Base-by-base conservation (phyloP, 2,329 filamentous ascomycete genomes). In the Arthrocladium fulminans region DNA sequence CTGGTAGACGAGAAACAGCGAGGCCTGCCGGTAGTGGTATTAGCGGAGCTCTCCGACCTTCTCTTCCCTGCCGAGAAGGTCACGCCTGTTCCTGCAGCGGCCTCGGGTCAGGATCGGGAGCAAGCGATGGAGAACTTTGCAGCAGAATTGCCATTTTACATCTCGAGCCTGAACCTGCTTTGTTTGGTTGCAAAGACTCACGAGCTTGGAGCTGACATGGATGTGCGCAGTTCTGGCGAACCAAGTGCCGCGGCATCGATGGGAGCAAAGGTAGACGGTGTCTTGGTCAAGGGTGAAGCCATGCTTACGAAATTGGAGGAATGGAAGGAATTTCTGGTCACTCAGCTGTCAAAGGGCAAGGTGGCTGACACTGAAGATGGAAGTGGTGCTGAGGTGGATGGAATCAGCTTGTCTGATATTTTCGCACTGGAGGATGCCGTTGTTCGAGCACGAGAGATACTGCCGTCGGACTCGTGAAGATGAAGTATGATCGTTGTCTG, bases 151-250 rank as follows among this genome's bases (percentile, higher is more conserved):
- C 53, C 55, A 2, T 57, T 54, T 44, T 56, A 51, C 49, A 55
- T 59, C 35, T 52, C 56, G 3, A 51, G 51, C 4, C 46, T 59
- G 30, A 59, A 59, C 42, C 47, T 59, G 24, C 43, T 53, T 19
- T 51, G 50, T 35, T 34, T 59, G 19, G 22, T 55, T 13, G 32
- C 24, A 4, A 27, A n/a, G 22, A 39, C 7, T 17, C 30, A 37
- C 19, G 24, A 30, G 12, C 15, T 12, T 40, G 41, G 22, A 19
- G 9, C 3, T 19, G 41, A 12, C 4, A 9, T n/a, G 3, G 25
- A 32, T 10, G 41, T n/a, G 3, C 13, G 24, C 17, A 24, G 17
- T 13, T 3, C n/a, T 8, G 27, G 24, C 9, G 10, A 10, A n/a
- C 3, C 24, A 13, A 20, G 27, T 24, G 25, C 9, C 6, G 24